Conservation (phyloP, 345 rosid genomes). For the Citrus unshiu region DNA sequence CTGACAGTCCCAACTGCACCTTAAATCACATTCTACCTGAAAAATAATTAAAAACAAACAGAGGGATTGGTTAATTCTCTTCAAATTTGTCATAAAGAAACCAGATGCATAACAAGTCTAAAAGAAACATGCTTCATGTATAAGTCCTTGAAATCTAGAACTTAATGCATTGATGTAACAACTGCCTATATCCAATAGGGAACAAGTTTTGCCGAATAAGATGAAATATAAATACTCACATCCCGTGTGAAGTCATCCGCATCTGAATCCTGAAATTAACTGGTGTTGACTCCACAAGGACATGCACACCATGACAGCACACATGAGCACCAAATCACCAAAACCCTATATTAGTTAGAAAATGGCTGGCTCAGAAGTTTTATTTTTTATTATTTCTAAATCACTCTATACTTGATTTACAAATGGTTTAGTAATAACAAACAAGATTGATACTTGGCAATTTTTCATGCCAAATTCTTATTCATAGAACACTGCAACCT, state of each 20-base stretch:
- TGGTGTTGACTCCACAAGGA: neutral
- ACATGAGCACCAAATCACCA: neutral
- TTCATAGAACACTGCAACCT: neutral
- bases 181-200: neutral
- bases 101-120: neutral
- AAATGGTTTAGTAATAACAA: slow-evolving; percentile 1
- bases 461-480: neutral
- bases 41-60: neutral
- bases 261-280: neutral
- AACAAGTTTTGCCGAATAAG: neutral
- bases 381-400: neutral
- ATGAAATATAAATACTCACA: neutral
- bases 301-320: neutral
- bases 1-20: neutral
- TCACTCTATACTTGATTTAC: neutral
- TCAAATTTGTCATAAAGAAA: neutral
- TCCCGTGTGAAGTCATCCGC: neutral
- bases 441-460: neutral
- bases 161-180: neutral
- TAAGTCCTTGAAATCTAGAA: neutral
- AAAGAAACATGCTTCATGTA: neutral
- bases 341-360: neutral
- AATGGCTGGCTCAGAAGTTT: neutral
- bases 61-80: neutral
- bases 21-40: slow-evolving; percentile 7